These are phyloP conservation scores for Sugiyamaella grinbergsii DNA, from an alignment of 1,139 yeast species.

Conservation along the genomic window DNA sequence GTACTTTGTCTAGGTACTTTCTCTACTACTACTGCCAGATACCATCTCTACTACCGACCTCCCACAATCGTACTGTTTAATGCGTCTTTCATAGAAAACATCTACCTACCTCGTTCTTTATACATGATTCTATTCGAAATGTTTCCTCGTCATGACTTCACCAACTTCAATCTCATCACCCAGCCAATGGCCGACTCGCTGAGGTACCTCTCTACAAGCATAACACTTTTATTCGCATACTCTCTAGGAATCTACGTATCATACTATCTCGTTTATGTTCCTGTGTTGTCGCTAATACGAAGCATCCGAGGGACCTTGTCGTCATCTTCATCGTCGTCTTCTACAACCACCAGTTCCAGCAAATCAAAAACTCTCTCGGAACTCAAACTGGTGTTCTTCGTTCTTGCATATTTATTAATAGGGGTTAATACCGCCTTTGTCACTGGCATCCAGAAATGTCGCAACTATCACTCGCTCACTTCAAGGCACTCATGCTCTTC, in stretches of 20 bases:
- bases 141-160: neutral
- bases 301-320: slow-evolving; percentile 5
- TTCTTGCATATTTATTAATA: slow-evolving; percentile 18
- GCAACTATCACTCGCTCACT: slow-evolving; percentile 13
- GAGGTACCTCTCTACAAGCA: slow-evolving; percentile 1
- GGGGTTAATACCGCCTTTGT: slow-evolving; percentile 19
- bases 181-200: slow-evolving; percentile 1
- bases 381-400: slow-evolving; percentile 16
- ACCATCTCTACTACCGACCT: too few species aligned
- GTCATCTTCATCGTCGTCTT: too few species aligned
- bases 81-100: too few species aligned
- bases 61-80: too few species aligned
- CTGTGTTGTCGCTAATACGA: slow-evolving; percentile 10
- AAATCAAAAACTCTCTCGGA: slow-evolving; percentile 15
- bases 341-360: too few species aligned
- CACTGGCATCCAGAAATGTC: slow-evolving; percentile 21
- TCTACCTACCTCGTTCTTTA: too few species aligned
- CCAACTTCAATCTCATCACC: slow-evolving; percentile 1
- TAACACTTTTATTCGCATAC: slow-evolving; percentile 2
- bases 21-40: too few species aligned
- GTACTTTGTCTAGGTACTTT: too few species aligned
- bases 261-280: slow-evolving; percentile 14
- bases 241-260: neutral
- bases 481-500: slow-evolving; percentile 16
- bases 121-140: neutral